Base-by-base conservation (phyloP, 176 grass and related monocot genomes). In the Themeda triandra region DNA sequence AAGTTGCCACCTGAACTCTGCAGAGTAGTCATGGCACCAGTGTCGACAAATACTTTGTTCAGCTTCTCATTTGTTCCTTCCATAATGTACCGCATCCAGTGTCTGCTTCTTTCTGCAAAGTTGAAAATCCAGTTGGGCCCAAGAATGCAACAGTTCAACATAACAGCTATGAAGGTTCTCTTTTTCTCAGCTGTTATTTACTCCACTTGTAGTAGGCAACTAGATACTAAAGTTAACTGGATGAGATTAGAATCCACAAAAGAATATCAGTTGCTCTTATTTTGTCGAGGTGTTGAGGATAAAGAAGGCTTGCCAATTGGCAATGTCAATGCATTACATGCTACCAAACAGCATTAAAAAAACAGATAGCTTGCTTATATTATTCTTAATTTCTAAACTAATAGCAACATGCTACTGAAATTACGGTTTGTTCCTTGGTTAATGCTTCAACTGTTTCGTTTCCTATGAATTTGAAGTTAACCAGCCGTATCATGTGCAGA, bases 1-100 rank as follows among this genome's bases (percentile, higher is more conserved):
- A 67, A 97, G 81, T 94, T 94, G 88, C 91, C 87, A 27, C 87
- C 92, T 62, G 94, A 92, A 90, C 66, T 97, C 69, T 97, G 92
- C 82, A 92, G 76, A 64, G 63, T 97, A 28, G 88, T 97, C 66
- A 84, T 97, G 82, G 78, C 85, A 51, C 89, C 94, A 42, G 68
- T 97, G 44, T 86, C 85, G 2, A 37, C 84, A 45, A 83, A 84
- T 76, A 92, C 71, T 86, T 59, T 97, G 64, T 51, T 62, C 68
- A 86, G 71, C 41, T 97, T 97, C 71, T 88, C 62, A 30, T 84
- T 84, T 79, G 44, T 87, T 63, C 92, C 94, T 37, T 86, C 94
- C 13, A 88, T 97, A 78, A 94, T 97, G 92, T 75, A 87, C 42
- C 89, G 85, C n/a, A 84, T 97, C 29, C 91, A 97, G 53, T 88